A percentile compares a stretch with the other conserved stretches of the same genome.
These are phyloP conservation scores for Neophaeococcomyces aloes DNA, from an alignment of 2,329 filamentous ascomycete species.

Conservation along the genomic window DNA sequence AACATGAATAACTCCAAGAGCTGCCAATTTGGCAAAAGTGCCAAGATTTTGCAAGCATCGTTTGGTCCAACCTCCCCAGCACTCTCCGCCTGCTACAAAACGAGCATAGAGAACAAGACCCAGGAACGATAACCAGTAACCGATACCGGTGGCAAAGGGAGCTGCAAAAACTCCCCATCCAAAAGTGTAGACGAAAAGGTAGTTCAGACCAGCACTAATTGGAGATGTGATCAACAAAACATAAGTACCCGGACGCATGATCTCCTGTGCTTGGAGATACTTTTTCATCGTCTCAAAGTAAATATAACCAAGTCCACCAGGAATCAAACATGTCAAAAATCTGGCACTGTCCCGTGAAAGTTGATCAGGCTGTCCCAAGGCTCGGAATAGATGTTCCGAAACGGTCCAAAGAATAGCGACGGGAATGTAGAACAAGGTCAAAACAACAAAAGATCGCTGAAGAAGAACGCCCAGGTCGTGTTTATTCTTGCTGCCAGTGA, in stretches of 20 bases:
- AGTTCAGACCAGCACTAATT: constrained; percentile 48
- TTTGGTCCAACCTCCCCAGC: constrained; percentile 66
- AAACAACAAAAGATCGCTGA: constrained; percentile 63
- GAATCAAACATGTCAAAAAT: constrained; percentile 64
- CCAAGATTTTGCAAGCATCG: constrained; percentile 56
- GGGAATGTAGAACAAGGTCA: constrained; percentile 61
- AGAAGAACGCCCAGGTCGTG: constrained; percentile 68
- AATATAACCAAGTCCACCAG: constrained; percentile 74
- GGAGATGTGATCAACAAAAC: constrained; percentile 52
- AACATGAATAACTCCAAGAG: constrained; percentile 69
- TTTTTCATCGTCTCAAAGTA: constrained; percentile 72
- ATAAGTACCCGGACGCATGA: constrained; percentile 55
- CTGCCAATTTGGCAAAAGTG: constrained; percentile 62
- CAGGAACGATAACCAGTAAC: constrained; percentile 75
- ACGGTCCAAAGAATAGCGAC: constrained; percentile 64
- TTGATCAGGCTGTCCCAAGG: constrained; percentile 66
- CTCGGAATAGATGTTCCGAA: constrained; percentile 62
- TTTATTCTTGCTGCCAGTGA: constrained; percentile 69
- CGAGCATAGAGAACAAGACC: constrained; percentile 63
- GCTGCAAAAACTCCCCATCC: constrained; percentile 65
- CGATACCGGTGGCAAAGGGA: constrained; percentile 69
- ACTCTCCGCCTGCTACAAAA: constrained; percentile 60
- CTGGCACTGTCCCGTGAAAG: constrained; percentile 62
- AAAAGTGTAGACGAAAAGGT: constrained; percentile 62
- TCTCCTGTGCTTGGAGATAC: constrained; percentile 49